Base-by-base conservation (phyloP, 2,329 filamentous ascomycete species). In the Calonectria pseudoreteaudii region DNA sequence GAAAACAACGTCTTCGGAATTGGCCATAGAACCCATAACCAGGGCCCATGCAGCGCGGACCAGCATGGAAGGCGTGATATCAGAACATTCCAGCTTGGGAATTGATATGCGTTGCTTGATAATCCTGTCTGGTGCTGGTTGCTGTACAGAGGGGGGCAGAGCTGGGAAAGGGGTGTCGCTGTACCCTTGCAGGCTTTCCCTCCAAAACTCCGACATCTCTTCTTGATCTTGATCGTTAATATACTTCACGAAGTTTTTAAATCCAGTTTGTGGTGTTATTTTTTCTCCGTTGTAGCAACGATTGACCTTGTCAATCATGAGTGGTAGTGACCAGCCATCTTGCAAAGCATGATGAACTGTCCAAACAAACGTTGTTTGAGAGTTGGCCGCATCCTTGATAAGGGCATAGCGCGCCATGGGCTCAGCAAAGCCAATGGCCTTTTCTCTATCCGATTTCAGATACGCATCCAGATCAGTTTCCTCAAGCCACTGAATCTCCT, bases 401-500 rank as follows among this genome's bases (percentile, higher is more conserved):
- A 78, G 72, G 0, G 58, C 52, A 23, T 77, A 79, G 1, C 60
- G 60, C 14, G 60, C 14, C n/a, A 44, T 26, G 13, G 36, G 36
- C 9, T 64, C 34, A 2, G 16, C 60, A 11, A 64, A 64, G 5
- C 16, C 38, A 11, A 64, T 64, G 10, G 38, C 16, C 3, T 2
- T 30, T 8, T 28, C 13, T n/a, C 11, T 64, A 7, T 64, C 60
- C 1, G 36, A n/a, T n/a, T 47, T 16, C 0, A 87, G 77, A 71
- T 87, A 87, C 7, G 79, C 75, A 18, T 83, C 80, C 1, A 87
- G 75, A 4, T 79, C 80, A n/a, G 10, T 38, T 4, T 66, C 52
- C 3, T 49, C 16, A 0, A 44, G 31, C 81, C 84, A 84, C 44
- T 80, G 70, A n/a, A 86, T 83, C 14, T 79, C 78, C 36, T 85